These are phyloP conservation scores for Lagenidium sp. DNA, from an alignment of 352 stramenopile genomes.

Conservation along the genomic window DNA sequence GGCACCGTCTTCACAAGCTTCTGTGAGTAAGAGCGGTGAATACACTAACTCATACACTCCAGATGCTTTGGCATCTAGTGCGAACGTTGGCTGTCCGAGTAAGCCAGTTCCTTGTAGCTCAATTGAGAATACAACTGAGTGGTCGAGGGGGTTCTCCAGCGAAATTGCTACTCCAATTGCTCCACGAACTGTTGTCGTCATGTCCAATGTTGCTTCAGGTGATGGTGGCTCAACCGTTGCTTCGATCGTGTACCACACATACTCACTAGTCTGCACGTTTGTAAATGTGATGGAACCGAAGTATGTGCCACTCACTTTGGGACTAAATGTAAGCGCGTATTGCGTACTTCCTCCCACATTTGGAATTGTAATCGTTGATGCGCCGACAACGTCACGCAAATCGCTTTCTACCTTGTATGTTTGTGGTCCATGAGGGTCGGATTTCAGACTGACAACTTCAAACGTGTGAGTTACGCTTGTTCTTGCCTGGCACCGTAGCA, in stretches of 20 bases:
- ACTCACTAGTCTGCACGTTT: slow-evolving; percentile 65
- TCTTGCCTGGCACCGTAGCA: slow-evolving; percentile 78
- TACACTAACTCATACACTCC: slow-evolving; percentile 91
- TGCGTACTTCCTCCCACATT: slow-evolving; percentile 16
- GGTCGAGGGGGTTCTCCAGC: slow-evolving; percentile 84
- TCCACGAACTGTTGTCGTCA: slow-evolving; percentile 70
- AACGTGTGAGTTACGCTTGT: slow-evolving; percentile 79
- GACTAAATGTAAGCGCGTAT: slow-evolving; percentile 85
- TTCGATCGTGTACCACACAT: slow-evolving; percentile 92
- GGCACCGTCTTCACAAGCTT: slow-evolving; percentile 38
- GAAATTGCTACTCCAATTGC: slow-evolving; percentile 87
- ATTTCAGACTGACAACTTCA: slow-evolving; percentile 48
- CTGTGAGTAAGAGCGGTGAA: slow-evolving; percentile 70
- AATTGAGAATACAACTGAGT: slow-evolving; percentile 80
- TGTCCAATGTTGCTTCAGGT: slow-evolving; percentile 77
- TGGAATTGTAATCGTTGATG: slow-evolving; percentile 36
- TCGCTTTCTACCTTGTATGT: slow-evolving; percentile 89
- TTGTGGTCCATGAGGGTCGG: slow-evolving; percentile 26
- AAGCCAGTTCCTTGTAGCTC: slow-evolving; percentile 80
- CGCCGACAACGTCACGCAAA: slow-evolving; percentile 81
- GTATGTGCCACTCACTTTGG: slow-evolving; percentile 85
- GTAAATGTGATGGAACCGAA: slow-evolving; percentile 92
- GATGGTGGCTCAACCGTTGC: slow-evolving; percentile 66
- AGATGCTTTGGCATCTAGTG: slow-evolving; percentile 50
- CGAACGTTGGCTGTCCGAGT: slow-evolving; percentile 66